phyloP scores from a whole-genome alignment of 2,329 filamentous ascomycete genomes.

The Alternaria infectoria region DNA sequence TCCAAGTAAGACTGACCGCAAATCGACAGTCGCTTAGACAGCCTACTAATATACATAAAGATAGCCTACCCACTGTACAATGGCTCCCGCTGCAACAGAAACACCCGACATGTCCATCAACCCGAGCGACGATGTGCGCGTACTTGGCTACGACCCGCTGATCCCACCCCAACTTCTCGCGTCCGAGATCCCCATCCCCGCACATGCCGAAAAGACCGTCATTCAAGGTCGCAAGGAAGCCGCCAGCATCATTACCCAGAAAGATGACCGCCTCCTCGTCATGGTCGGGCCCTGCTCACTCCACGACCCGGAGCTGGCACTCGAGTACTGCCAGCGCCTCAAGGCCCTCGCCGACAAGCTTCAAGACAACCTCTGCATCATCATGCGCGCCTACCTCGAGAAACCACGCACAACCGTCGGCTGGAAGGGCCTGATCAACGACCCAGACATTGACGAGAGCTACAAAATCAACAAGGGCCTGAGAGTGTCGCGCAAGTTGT shows the following conservation, averaged over 20 bases:
- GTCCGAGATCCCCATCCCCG: slow-evolving; percentile 76
- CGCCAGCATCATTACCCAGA: slow-evolving; percentile 77
- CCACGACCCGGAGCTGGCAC: slow-evolving; percentile 85
- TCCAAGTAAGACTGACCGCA: slow-evolving; percentile 22
- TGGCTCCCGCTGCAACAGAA: slow-evolving; percentile 23
- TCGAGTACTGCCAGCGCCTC: slow-evolving; percentile 85
- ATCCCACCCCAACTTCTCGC: slow-evolving; percentile 88
- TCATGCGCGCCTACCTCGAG: slow-evolving; percentile 99
- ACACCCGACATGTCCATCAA: slow-evolving; percentile 39
- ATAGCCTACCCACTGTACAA: slow-evolving; percentile 3
- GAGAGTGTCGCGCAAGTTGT: slow-evolving; percentile 88
- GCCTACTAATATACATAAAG: slow-evolving; percentile 24
- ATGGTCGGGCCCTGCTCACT: slow-evolving; percentile 96
- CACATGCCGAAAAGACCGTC: slow-evolving; percentile 68
- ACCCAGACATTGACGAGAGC: slow-evolving; percentile 95
- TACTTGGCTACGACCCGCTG: slow-evolving; percentile 91
- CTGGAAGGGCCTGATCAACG: slow-evolving; percentile 99
- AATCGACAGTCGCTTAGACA: slow-evolving; percentile 9
- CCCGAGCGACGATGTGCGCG: slow-evolving; percentile 63
- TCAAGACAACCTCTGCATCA: slow-evolving; percentile 81
- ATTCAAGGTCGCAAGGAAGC: slow-evolving; percentile 72
- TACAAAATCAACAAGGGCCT: slow-evolving; percentile 99
- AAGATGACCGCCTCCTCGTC: slow-evolving; percentile 87
- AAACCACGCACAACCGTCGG: slow-evolving; percentile 98
- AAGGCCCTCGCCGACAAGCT: slow-evolving; percentile 80